A percentile compares a stretch with the other conserved stretches of the same genome.
These are phyloP conservation scores for Cryptosporidium ryanae DNA, from an alignment of 169 alveolate species.

Conservation along the genomic window DNA sequence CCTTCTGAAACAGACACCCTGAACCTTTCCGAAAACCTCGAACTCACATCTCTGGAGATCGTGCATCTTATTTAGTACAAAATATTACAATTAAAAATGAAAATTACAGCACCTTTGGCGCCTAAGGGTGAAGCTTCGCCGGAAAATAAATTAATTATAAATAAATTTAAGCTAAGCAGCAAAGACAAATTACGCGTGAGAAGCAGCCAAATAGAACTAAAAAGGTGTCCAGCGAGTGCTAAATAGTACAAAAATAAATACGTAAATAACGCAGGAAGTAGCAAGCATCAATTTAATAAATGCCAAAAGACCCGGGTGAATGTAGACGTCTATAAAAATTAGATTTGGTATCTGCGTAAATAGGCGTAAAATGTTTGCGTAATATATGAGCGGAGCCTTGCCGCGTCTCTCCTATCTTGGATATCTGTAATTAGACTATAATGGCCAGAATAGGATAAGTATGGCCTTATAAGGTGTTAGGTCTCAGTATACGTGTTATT, in stretches of 20 bases:
- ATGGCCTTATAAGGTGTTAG: conserved; percentile 69
- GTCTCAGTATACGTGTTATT: conserved; percentile 73
- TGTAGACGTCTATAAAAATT: neutral
- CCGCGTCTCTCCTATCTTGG: conserved; percentile 77
- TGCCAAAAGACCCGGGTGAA: neutral
- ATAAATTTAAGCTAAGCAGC: neutral
- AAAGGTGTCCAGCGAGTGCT: too few relatives aligned
- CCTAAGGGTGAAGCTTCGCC: neutral
- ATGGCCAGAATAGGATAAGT: conserved; percentile 73
- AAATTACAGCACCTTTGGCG: neutral
- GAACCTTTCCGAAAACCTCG: conserved; percentile 82
- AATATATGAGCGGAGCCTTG: conserved; percentile 6
- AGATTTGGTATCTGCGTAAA: neutral
- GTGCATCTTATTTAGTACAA: conserved; percentile 1
- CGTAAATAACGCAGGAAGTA: neutral
- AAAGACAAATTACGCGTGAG: neutral
- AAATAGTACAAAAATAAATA: too few relatives aligned
- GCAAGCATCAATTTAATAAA: neutral
- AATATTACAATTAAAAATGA: neutral
- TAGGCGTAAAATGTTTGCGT: neutral
- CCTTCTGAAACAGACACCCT: conserved; percentile 81
- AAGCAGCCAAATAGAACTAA: too few relatives aligned
- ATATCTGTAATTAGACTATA: conserved; percentile 70
- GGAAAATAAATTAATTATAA: neutral
- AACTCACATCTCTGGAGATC: conserved; percentile 47